Evolutionary conservation across 257 asterid species (phyloP).

Genomic region (Solanum lycopersicoides): DNA sequence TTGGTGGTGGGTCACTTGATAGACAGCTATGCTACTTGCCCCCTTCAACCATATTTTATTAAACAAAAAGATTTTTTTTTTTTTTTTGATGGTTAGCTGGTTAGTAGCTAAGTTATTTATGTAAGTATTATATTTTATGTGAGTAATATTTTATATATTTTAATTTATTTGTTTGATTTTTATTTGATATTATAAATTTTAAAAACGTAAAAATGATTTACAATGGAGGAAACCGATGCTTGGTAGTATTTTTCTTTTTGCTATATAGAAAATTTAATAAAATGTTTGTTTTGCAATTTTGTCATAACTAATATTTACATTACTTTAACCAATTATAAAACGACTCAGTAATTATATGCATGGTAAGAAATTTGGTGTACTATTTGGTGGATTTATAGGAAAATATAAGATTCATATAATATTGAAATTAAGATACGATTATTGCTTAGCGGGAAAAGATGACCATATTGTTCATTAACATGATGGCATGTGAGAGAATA

Average conservation of each 20-base stretch:
- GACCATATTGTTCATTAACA: not conserved
- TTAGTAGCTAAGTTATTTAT: not conserved
- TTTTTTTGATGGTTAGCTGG: accelerated
- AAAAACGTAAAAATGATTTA: not conserved
- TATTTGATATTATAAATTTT: too few species aligned
- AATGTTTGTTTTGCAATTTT: not conserved
- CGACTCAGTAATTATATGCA: not conserved
- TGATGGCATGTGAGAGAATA: not conserved
- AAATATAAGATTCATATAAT: not conserved
- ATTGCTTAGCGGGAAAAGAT: not conserved
- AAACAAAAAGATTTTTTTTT: not conserved
- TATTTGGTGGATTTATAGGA: not conserved
- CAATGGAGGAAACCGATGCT: not conserved
- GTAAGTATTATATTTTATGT: not conserved
- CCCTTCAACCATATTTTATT: not conserved
- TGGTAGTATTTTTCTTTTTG: not conserved
- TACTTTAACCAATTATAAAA: not conserved
- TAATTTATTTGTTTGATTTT: too few species aligned
- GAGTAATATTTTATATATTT: not conserved
- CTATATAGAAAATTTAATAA: not conserved
- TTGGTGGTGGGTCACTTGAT: constrained; percentile 47
- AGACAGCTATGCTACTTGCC: not conserved
- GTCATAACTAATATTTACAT: not conserved
- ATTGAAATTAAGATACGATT: not conserved
- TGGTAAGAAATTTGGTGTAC: not conserved